A percentile compares a stretch with the other conserved stretches of the same genome.
Evolutionary conservation across 2,329 filamentous ascomycete genomes (phyloP).

Genomic region (Penicillium psychrosexuale): DNA sequence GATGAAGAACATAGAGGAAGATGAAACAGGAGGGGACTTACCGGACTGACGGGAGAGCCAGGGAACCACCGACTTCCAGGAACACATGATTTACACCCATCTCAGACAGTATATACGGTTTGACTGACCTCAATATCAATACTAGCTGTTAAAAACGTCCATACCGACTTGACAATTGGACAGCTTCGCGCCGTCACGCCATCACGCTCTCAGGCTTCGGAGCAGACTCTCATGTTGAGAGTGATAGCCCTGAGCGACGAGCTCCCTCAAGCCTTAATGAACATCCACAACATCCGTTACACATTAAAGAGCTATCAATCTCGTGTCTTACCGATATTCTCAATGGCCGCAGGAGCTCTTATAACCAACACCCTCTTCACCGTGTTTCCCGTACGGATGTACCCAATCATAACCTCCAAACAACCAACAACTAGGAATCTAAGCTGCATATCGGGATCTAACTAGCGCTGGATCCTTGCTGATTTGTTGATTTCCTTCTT

Average conservation of each 20-base stretch:
- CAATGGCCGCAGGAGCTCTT: background rate
- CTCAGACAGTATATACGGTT: background rate
- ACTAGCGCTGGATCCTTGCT: background rate
- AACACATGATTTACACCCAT: background rate
- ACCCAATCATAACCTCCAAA: background rate
- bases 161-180: background rate
- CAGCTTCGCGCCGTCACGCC: background rate
- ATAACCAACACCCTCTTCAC: background rate
- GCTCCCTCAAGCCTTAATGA: background rate
- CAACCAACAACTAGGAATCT: background rate
- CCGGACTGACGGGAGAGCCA: slow-evolving; percentile 4
- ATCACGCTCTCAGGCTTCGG: background rate
- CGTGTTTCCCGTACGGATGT: background rate
- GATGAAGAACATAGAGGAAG: background rate
- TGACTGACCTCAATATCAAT: background rate
- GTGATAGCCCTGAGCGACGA: background rate
- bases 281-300: background rate
- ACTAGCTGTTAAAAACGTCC: background rate
- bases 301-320: background rate
- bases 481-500: background rate
- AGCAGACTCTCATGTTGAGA: background rate
- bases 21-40: background rate
- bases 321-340: background rate
- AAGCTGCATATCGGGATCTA: background rate
- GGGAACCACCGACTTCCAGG: background rate